Evolutionary conservation across 345 rosid species (phyloP), one percentile per base, ranked within the genome.

Genomic region (Raphanus sativus): DNA sequence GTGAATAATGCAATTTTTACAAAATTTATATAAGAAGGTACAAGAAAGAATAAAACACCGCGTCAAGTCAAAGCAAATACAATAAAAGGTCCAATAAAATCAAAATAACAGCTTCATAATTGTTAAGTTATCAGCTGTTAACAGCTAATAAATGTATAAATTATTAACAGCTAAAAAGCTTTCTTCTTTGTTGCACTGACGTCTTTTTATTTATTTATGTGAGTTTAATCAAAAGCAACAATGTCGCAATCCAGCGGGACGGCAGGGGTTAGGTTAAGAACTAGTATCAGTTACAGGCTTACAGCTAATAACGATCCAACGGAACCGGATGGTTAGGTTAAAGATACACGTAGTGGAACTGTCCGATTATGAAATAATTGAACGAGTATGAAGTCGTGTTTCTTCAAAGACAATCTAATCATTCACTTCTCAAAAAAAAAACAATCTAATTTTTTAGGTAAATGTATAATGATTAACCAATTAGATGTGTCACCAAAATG

Each of bases 391-490:
- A 77, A 77, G 60, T 77, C 69, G 65, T 34, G 74, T 73, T 73
- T 78, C 81, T 78, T 78, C 59, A 78, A 73, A 78, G 29, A 78
- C 74, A 78, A 78, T 73, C 34, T 67, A 78, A 73, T 78, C 59
- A 67, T 40, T 55, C 50, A 11, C 0, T 21, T 21, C 21, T 21
- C 21, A 21, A 21, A 21, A 21, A 21, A 78, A 73, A 78, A 29
- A 78, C 74, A 78, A 78, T 73, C 34, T 67, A 78, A 73, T 78
- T 40, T 55, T 70, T 45, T 6, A 72, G 26, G 67, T 32, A 67
- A 25, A 60, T 67, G 73, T 56, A 33, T 58, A 67, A 78, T 78
- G 59, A 78, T 78, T 78, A 67, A 67, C 70, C 69, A 73, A 73
- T 67, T 73, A 67, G 77, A 60, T 78, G 62, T 78, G 77, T 73